Evolutionary conservation across 306 rosid genomes (phyloP), one percentile per base, ranked within the genome.

Genomic region (Mucuna pruriens): DNA sequence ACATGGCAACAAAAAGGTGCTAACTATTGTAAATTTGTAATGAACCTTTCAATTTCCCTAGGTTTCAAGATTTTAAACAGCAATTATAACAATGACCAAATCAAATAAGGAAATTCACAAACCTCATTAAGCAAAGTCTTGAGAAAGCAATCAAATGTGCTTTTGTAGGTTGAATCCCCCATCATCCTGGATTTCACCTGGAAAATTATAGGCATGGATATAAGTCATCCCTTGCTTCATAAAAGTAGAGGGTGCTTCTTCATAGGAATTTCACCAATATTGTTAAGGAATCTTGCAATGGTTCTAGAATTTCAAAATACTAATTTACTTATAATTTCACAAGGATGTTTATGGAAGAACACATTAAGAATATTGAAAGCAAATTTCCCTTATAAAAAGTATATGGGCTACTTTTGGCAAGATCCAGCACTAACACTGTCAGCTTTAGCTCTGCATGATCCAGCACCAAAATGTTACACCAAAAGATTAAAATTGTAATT

Each of bases 151-250:
- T 96, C 99, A 13, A 96, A 38, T 8, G 99, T 92, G 79, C 73
- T 93, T 89, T 92, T 96, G 90, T 93, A 96, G 66, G 88, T 87
- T 57, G 97, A 80, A 86, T 96, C 99, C 74, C 99, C 99, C 99
- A 96, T 96, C 99, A 96, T 96, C 89, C 99, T 90, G 64, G 97
- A 96, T 86, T 96, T 96, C 66, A 96, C 93, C 98, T 96, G 88
- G 72, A 85, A 84, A 75, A 85, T 82, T 78, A 44, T 76, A 80
- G 60, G 71, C 77, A 82, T 33, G 51, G 76, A 39, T 44, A 75
- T 61, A 75, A 82, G 83, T 81, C 78, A 88, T 44, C 81, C 71
- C 67, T 40, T 9, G 40, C 78, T 83, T 67, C 11, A 22, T 40
- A 85, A 79, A 83, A 84, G 63, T 25, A 85, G 66, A 85, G 26